These are phyloP conservation scores for Vinca minor DNA, from an alignment of 257 asterid genomes.

Conservation along the genomic window DNA sequence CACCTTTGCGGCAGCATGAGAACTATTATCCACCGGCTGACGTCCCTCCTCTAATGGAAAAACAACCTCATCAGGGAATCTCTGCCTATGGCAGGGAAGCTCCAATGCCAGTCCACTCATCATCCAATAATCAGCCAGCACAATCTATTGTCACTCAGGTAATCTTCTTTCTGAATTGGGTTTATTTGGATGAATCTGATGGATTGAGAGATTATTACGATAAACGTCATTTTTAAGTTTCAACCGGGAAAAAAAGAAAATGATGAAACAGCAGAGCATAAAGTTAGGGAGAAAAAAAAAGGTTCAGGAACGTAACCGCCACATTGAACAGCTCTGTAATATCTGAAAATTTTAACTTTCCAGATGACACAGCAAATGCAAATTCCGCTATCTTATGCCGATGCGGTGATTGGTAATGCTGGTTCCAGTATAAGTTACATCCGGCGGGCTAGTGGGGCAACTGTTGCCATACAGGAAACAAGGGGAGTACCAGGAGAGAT, in stretches of 20 bases:
- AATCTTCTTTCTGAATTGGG: constrained; percentile 9
- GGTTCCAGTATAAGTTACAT: constrained; percentile 92
- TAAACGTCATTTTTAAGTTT: neutral
- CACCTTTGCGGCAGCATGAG: constrained; percentile 69
- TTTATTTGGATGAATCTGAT: constrained; percentile 5
- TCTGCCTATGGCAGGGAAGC: constrained; percentile 81
- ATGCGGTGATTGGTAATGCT: constrained; percentile 89
- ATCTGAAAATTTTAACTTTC: constrained; percentile 17
- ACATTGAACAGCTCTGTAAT: neutral
- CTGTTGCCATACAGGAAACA: constrained; percentile 89
- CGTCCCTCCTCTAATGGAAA: constrained; percentile 54
- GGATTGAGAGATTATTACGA: neutral
- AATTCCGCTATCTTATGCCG: constrained; percentile 85
- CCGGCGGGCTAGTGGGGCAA: constrained; percentile 88
- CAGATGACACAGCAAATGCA: constrained; percentile 81
- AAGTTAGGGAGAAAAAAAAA: neutral
- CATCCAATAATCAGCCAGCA: constrained; percentile 60
- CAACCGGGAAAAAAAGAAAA: neutral
- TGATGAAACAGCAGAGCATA: too few species aligned
- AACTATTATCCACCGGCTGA: constrained; percentile 59
- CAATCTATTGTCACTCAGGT: constrained; percentile 81
- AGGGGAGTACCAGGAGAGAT: constrained; percentile 89
- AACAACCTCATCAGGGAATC: constrained; percentile 79
- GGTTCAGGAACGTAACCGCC: neutral
- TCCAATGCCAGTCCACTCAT: constrained; percentile 45